Percentiles rank a stretch among this genome's conserved stretches.
These are phyloP conservation scores for Cercospora sp. DNA, from an alignment of 2,329 filamentous ascomycete species.

Conservation along the genomic window DNA sequence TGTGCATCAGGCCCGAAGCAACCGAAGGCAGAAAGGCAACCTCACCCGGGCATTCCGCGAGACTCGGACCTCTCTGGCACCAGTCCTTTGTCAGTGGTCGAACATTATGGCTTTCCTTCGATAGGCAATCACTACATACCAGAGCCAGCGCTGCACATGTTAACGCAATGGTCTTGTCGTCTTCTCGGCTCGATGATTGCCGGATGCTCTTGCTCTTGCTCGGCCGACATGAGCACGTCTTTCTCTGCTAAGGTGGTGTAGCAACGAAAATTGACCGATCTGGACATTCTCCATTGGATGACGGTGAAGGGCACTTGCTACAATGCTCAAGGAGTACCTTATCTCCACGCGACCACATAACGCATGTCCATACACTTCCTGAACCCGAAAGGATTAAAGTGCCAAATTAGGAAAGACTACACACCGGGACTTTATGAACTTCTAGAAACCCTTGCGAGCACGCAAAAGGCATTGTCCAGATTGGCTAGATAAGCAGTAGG, in stretches of 20 bases:
- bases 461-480: background rate
- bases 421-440: background rate
- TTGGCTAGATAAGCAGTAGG: background rate
- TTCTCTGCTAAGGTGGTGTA: too few species aligned
- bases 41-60: background rate
- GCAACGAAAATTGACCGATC: too few species aligned
- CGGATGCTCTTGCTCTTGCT: too few species aligned
- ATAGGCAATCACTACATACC: background rate
- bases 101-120: background rate
- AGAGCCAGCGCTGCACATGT: background rate
- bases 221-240: too few species aligned
- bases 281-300: background rate
- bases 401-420: slow-evolving; percentile 9
- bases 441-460: background rate
- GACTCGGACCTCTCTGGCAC: background rate
- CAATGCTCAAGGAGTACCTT: background rate
- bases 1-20: background rate
- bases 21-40: background rate
- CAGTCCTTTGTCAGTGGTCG: background rate
- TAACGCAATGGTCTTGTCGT: background rate
- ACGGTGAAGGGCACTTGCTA: background rate
- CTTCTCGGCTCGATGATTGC: too few species aligned
- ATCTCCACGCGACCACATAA: background rate
- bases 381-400: background rate
- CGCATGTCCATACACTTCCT: background rate